phyloP scores from a whole-genome alignment of 2,329 filamentous ascomycete genomes.

The Fusarium duplospermum region DNA sequence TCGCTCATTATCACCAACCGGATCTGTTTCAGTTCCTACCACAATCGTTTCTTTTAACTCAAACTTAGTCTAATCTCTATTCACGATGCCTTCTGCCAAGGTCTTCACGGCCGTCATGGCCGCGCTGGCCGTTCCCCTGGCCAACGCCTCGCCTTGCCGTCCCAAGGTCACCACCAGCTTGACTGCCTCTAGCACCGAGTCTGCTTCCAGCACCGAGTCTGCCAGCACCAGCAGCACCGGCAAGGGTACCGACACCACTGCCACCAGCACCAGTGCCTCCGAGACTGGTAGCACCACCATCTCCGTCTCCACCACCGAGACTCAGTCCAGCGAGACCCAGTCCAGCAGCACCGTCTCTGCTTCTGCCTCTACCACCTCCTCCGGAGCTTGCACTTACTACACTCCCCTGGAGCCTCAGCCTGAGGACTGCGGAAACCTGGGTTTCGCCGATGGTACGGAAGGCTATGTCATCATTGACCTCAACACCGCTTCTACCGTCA shows the following conservation, averaged over 20 bases:
- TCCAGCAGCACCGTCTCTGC: conserved; percentile 5
- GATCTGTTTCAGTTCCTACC: conserved; percentile 3
- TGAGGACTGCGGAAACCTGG: conserved; percentile 15
- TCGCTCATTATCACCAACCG: conserved; percentile 7
- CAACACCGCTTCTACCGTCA: neutral
- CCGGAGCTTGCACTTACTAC: conserved; percentile 21
- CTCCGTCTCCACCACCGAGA: conserved; percentile 18
- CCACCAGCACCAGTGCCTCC: neutral
- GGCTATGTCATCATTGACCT: conserved; percentile 9
- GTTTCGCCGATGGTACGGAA: conserved; percentile 1
- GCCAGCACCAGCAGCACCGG: conserved; percentile 5
- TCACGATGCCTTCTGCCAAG: conserved; percentile 32
- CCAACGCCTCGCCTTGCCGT: conserved; percentile 29
- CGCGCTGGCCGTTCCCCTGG: conserved; percentile 30
- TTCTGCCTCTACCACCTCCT: conserved; percentile 20
- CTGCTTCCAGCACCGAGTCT: conserved; percentile 4
- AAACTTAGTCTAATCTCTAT: conserved; percentile 11
- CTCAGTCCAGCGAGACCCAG: conserved; percentile 13
- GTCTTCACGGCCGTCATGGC: conserved; percentile 35
- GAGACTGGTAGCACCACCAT: neutral
- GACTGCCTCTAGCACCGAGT: neutral
- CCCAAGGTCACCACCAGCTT: conserved; percentile 26
- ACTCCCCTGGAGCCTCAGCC: neutral
- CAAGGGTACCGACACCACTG: conserved; percentile 13
- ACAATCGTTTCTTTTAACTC: conserved; percentile 21